A percentile compares a stretch with the other conserved stretches of the same genome.
Evolutionary conservation across 78 protist species (phyloP).

Genomic region (Pigoraptor vietnamica): DNA sequence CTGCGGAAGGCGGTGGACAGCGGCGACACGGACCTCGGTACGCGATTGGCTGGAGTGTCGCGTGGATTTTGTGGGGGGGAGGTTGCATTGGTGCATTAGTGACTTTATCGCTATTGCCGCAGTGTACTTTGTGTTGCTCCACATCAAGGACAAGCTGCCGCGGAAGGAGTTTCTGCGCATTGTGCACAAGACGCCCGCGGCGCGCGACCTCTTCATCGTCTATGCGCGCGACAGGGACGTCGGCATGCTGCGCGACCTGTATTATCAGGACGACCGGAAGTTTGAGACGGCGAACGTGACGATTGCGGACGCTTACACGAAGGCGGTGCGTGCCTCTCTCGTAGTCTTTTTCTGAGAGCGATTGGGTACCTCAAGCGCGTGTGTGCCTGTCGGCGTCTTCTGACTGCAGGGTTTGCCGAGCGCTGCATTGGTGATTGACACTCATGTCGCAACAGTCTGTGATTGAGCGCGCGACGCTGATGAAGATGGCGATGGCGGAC

Average conservation of each 20-base stretch:
- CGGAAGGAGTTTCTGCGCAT: background rate
- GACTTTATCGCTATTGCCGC: background rate
- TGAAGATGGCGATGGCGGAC: too few species aligned
- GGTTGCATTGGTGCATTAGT: background rate
- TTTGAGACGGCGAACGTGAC: background rate
- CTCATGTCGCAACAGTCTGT: too few species aligned
- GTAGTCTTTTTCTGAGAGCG: too few species aligned
- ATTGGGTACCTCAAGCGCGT: too few species aligned
- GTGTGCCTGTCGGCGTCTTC: too few species aligned
- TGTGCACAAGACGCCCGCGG: background rate
- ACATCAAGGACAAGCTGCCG: background rate
- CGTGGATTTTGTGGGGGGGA: background rate
- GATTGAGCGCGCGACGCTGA: too few species aligned
- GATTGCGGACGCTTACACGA: too few species aligned
- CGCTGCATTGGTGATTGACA: too few species aligned
- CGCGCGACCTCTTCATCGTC: background rate
- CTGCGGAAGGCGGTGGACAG: slow-evolving; percentile 55
- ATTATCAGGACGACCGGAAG: slow-evolving; percentile 11
- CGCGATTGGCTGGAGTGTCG: too few species aligned
- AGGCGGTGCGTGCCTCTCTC: too few species aligned
- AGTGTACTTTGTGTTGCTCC: slow-evolving; percentile 22
- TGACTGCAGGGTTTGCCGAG: too few species aligned
- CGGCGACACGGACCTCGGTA: slow-evolving; percentile 65
- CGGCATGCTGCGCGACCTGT: slow-evolving; percentile 11
- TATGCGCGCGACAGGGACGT: slow-evolving; percentile 5